These are phyloP conservation scores for Sungouiella thailandica DNA, from an alignment of 805 yeast species.

Conservation along the genomic window DNA sequence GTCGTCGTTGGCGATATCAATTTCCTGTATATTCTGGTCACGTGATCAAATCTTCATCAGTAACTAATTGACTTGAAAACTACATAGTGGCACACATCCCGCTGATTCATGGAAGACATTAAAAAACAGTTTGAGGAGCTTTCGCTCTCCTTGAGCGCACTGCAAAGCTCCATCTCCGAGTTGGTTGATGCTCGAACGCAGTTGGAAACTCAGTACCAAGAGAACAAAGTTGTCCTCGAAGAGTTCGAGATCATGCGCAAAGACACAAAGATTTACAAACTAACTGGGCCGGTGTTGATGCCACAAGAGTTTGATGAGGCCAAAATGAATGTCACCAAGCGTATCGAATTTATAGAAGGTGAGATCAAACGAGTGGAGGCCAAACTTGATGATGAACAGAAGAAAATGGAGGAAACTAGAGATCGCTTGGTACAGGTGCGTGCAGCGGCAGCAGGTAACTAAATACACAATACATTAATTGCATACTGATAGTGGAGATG, in stretches of 20 bases:
- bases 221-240: constrained; percentile 79
- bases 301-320: constrained; percentile 89
- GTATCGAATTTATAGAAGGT: constrained; percentile 78
- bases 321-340: constrained; percentile 73
- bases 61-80: too few relatives aligned
- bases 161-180: constrained; percentile 46
- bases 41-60: too few relatives aligned
- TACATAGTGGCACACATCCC: too few relatives aligned
- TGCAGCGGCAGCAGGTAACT: constrained; percentile 17
- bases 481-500: too few relatives aligned
- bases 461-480: constrained; percentile 2
- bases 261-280: constrained; percentile 75
- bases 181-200: constrained; percentile 71
- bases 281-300: constrained; percentile 86
- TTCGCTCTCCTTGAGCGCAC: constrained; percentile 41
- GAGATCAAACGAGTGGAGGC: constrained; percentile 76
- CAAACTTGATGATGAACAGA: constrained; percentile 46
- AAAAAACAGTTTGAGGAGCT: constrained; percentile 38
- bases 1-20: too few relatives aligned
- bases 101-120: constrained; percentile 26
- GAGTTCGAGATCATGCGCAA: constrained; percentile 67
- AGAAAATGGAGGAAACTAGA: constrained; percentile 56
- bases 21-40: too few relatives aligned
- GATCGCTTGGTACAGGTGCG: constrained; percentile 47
- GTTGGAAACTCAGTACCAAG: constrained; percentile 91